Percentiles rank a stretch among this genome's conserved stretches.
phyloP scores from a whole-genome alignment of 176 grass and related monocot genomes.

The Rhipidocladum racemiflorum region DNA sequence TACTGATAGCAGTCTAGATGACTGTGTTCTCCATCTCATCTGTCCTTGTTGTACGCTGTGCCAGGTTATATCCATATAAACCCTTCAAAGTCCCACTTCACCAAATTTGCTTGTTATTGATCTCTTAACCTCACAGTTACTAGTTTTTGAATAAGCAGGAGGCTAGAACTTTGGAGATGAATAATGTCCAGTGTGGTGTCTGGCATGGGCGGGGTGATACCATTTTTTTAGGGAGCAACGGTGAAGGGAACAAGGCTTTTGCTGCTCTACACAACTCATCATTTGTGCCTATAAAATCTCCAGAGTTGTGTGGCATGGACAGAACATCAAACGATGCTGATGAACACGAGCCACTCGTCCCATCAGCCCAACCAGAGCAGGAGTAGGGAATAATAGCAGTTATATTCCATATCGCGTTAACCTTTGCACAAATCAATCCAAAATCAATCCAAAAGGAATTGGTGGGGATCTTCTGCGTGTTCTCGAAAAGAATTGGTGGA shows the following conservation, averaged over 20 bases:
- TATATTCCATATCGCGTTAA: background rate
- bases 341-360: slow-evolving; percentile 50
- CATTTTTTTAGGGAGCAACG: slow-evolving; percentile 65
- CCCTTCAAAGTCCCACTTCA: background rate
- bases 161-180: slow-evolving; percentile 92
- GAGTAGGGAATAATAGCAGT: slow-evolving; percentile 14
- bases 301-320: slow-evolving; percentile 79
- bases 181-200: slow-evolving; percentile 88
- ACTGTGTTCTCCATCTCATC: slow-evolving; percentile 87
- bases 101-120: background rate
- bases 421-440: background rate
- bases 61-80: slow-evolving; percentile 60
- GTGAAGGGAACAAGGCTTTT: slow-evolving; percentile 63
- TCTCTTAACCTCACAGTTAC: slow-evolving; percentile 10
- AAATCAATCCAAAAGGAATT: background rate
- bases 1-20: slow-evolving; percentile 76
- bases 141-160: slow-evolving; percentile 59
- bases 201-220: slow-evolving; percentile 96
- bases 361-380: slow-evolving; percentile 31
- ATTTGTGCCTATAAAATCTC: slow-evolving; percentile 60
- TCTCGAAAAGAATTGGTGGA: background rate
- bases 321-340: slow-evolving; percentile 42
- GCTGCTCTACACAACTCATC: slow-evolving; percentile 51
- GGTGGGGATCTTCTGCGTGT: background rate
- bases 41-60: slow-evolving; percentile 86